Conservation (phyloP, 148 eudicot genomes). For the Fallopia convolvulus region DNA sequence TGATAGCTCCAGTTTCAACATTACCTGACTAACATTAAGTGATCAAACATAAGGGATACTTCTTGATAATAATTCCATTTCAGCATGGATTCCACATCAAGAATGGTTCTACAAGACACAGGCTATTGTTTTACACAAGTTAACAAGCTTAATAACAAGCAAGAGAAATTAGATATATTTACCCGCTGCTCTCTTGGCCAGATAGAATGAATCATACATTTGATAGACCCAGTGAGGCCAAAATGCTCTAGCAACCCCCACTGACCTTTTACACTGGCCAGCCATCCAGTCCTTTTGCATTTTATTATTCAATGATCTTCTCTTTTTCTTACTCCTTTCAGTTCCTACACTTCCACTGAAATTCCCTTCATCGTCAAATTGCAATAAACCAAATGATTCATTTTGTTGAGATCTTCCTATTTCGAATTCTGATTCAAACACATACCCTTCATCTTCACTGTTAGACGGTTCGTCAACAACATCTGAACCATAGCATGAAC, state of each 20-base stretch:
- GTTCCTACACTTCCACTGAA: slow-evolving; percentile 19
- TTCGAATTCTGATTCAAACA: slow-evolving; percentile 23
- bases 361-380: slow-evolving; percentile 21
- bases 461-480: slow-evolving; percentile 35
- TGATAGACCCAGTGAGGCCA: slow-evolving; percentile 92
- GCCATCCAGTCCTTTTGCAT: slow-evolving; percentile 24
- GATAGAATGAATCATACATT: slow-evolving; percentile 76
- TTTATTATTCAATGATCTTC: slow-evolving; percentile 19
- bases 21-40: neutral
- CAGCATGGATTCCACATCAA: neutral
- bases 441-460: slow-evolving; percentile 65
- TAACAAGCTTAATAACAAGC: neutral
- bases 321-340: slow-evolving; percentile 19
- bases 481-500: slow-evolving; percentile 34
- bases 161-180: slow-evolving; percentile 12
- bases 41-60: neutral
- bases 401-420: slow-evolving; percentile 29
- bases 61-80: neutral
- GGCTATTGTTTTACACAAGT: neutral
- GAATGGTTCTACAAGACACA: neutral
- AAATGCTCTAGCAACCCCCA: slow-evolving; percentile 60
- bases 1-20: neutral
- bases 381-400: slow-evolving; percentile 21
- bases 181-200: slow-evolving; percentile 88
- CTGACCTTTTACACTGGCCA: slow-evolving; percentile 24